Percentiles rank a stretch among this genome's conserved stretches.
These are phyloP conservation scores for Diplodia sapinea DNA, from an alignment of 2,329 filamentous ascomycete species.

Conservation along the genomic window DNA sequence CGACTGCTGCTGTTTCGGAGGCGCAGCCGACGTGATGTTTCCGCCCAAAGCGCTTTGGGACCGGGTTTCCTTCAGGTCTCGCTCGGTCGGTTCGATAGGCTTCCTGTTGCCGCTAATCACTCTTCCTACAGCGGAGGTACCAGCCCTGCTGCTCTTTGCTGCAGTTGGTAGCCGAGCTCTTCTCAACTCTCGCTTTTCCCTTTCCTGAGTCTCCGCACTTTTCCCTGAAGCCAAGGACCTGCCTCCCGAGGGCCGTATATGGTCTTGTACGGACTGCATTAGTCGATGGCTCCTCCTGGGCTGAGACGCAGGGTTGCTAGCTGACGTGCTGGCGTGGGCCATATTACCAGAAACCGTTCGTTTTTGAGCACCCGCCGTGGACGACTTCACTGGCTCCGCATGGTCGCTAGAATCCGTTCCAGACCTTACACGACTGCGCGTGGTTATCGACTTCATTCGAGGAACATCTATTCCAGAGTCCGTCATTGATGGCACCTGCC, in stretches of 20 bases:
- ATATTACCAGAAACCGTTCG: conserved; percentile 88
- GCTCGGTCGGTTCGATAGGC: conserved; percentile 65
- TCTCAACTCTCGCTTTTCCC: conserved; percentile 74
- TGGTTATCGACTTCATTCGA: conserved; percentile 48
- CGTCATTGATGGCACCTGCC: conserved; percentile 44
- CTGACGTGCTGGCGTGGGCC: conserved; percentile 42
- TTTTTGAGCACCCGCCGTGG: conserved; percentile 67
- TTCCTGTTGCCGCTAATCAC: conserved; percentile 92
- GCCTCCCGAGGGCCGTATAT: conserved; percentile 68
- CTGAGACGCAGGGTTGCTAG: conserved; percentile 51
- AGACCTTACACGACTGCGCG: conserved; percentile 48
- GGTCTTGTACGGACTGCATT: conserved; percentile 59
- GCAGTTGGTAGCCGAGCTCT: conserved; percentile 76
- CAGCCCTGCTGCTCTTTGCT: conserved; percentile 66
- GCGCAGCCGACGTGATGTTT: conserved; percentile 34
- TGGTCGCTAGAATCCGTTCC: conserved; percentile 49
- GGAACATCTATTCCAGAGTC: conserved; percentile 43
- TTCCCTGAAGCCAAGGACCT: conserved; percentile 65
- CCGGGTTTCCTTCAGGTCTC: conserved; percentile 68
- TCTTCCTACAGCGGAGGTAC: conserved; percentile 77
- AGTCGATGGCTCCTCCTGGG: conserved; percentile 54
- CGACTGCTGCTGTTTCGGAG: conserved; percentile 37
- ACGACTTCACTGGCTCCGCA: conserved; percentile 45
- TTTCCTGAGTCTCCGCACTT: conserved; percentile 59
- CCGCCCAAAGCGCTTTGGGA: conserved; percentile 41